phyloP scores from a whole-genome alignment of 495 filamentous ascomycete species.

The Aspergillus steynii region DNA sequence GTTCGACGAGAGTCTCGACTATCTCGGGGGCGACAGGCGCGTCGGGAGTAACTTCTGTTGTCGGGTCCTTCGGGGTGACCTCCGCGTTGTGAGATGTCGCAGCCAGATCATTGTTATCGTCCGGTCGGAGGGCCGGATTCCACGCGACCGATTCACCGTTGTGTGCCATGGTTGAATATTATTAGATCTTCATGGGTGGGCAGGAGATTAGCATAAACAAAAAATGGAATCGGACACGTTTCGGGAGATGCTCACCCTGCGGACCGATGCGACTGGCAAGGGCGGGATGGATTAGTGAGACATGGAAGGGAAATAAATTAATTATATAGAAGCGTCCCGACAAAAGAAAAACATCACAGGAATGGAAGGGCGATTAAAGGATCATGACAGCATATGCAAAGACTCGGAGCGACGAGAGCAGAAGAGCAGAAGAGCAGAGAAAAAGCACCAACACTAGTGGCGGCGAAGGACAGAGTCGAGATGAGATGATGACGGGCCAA shows the following conservation, averaged over 20 bases:
- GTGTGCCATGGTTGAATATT: slow-evolving; percentile 20
- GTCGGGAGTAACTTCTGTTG: slow-evolving; percentile 11
- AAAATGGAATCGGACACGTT: slow-evolving; percentile 15
- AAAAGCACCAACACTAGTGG: background rate
- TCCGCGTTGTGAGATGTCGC: slow-evolving; percentile 17
- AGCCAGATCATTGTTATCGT: slow-evolving; percentile 16
- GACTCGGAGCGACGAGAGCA: background rate
- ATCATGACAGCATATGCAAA: slow-evolving; percentile 9
- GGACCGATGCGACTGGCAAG: slow-evolving; percentile 13
- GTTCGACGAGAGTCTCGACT: background rate
- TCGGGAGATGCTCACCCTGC: slow-evolving; percentile 17
- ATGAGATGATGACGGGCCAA: background rate
- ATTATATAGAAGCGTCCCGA: slow-evolving; percentile 10
- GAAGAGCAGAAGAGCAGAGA: background rate
- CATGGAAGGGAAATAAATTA: slow-evolving; percentile 13
- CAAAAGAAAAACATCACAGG: slow-evolving; percentile 11
- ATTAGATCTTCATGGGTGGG: slow-evolving; percentile 9
- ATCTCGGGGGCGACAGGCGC: slow-evolving; percentile 6
- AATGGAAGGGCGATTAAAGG: background rate
- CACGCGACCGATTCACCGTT: slow-evolving; percentile 30
- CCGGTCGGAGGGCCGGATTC: slow-evolving; percentile 45
- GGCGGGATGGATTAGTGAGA: slow-evolving; percentile 6
- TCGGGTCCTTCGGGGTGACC: slow-evolving; percentile 11
- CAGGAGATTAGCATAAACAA: slow-evolving; percentile 8
- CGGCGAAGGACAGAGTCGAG: no score